A percentile compares a stretch with the other conserved stretches of the same genome.
phyloP scores from a whole-genome alignment of 2,329 filamentous ascomycete species.

The Graphiopsis chlorocephala region DNA sequence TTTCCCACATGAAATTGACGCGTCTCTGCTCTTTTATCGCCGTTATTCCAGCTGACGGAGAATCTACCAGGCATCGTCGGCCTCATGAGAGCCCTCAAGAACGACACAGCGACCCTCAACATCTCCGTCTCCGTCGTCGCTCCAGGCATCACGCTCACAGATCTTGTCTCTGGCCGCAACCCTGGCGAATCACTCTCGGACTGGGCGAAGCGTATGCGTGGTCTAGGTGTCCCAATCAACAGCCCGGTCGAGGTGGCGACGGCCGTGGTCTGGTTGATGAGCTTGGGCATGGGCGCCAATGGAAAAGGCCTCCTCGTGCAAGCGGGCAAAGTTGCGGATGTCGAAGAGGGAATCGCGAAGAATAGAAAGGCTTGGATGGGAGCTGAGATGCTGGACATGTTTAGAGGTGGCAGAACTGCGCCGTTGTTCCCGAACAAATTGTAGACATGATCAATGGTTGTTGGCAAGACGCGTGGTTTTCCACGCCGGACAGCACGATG shows the following conservation, averaged over 20 bases:
- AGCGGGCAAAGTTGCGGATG: slow-evolving; percentile 41
- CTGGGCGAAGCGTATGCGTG: slow-evolving; percentile 45
- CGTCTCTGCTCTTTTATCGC: not conserved
- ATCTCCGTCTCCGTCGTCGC: slow-evolving; percentile 49
- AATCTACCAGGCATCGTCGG: slow-evolving; percentile 40
- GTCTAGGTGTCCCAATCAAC: slow-evolving; percentile 48
- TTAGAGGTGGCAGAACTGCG: slow-evolving; percentile 43
- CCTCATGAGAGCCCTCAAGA: slow-evolving; percentile 50
- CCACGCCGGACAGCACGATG: not conserved
- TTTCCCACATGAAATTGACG: not conserved
- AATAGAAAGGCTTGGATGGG: slow-evolving; percentile 49
- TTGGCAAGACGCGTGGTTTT: not conserved
- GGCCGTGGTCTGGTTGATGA: slow-evolving; percentile 46
- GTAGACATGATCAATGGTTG: slow-evolving; percentile 9
- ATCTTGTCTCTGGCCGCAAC: slow-evolving; percentile 39
- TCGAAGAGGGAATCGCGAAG: slow-evolving; percentile 48
- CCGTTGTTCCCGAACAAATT: slow-evolving; percentile 34
- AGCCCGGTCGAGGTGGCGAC: slow-evolving; percentile 44
- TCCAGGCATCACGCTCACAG: slow-evolving; percentile 49
- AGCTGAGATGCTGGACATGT: slow-evolving; percentile 50
- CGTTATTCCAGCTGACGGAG: not conserved
- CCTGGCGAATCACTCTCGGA: slow-evolving; percentile 36
- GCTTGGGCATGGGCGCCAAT: slow-evolving; percentile 43
- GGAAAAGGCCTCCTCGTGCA: slow-evolving; percentile 49
- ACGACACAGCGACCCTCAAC: slow-evolving; percentile 45